Conservation (phyloP, 495 filamentous ascomycete genomes). For the Penicillium simplicissimum region DNA sequence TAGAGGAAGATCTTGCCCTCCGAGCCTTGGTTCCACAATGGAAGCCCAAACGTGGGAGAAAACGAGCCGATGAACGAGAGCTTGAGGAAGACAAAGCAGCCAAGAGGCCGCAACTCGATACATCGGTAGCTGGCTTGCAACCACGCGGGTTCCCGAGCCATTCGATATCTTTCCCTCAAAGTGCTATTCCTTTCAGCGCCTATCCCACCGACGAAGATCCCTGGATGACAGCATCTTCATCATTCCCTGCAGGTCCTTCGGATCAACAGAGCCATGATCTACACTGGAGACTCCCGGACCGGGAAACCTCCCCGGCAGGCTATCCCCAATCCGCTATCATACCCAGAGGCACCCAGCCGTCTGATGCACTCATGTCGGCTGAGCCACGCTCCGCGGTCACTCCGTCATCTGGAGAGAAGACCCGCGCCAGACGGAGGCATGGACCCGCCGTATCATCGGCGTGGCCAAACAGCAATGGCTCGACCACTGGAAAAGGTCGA, state of each 20-base stretch:
- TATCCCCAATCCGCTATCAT: slow-evolving; percentile 84
- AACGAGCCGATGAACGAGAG: slow-evolving; percentile 77
- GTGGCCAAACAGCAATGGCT: slow-evolving; percentile 73
- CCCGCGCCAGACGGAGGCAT: slow-evolving; percentile 70
- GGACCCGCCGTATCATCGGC: slow-evolving; percentile 94
- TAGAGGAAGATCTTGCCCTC: slow-evolving; percentile 91
- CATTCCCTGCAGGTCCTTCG: slow-evolving; percentile 30
- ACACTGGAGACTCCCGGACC: slow-evolving; percentile 49
- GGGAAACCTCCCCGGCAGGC: slow-evolving; percentile 60
- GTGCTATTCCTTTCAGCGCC: slow-evolving; percentile 61
- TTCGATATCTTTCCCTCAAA: slow-evolving; percentile 54
- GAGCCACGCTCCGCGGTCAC: slow-evolving; percentile 74
- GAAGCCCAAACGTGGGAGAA: slow-evolving; percentile 84
- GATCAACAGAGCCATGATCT: slow-evolving; percentile 43
- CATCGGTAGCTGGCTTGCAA: slow-evolving; percentile 61
- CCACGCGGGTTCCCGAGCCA: slow-evolving; percentile 51
- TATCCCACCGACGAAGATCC: slow-evolving; percentile 59
- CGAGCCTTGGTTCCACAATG: slow-evolving; percentile 87
- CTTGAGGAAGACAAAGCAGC: slow-evolving; percentile 53
- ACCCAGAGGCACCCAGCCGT: slow-evolving; percentile 53
- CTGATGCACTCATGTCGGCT: slow-evolving; percentile 48
- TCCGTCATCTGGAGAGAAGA: slow-evolving; percentile 53
- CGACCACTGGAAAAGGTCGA: slow-evolving; percentile 70
- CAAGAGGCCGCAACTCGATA: slow-evolving; percentile 68
- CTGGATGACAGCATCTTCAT: slow-evolving; percentile 53